A percentile compares a stretch with the other conserved stretches of the same genome.
phyloP scores from a whole-genome alignment of 768 basidiomycete genomes.

The Termitomyces sp. region DNA sequence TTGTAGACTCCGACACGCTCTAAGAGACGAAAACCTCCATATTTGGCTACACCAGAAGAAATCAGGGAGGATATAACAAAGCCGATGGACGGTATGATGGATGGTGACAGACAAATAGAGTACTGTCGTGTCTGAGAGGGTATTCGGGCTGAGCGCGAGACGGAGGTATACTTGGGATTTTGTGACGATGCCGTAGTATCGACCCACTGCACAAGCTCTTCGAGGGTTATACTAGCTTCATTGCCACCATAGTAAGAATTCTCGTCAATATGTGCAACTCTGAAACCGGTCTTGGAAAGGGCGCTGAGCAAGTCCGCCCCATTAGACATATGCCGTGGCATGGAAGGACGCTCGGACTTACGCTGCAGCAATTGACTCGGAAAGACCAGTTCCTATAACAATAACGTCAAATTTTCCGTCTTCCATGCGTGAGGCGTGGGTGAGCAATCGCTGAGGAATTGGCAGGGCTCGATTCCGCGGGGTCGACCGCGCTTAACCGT shows the following conservation, averaged over 20 bases:
- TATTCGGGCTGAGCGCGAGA: slow-evolving; percentile 36
- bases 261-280: slow-evolving; percentile 81
- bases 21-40: slow-evolving; percentile 86
- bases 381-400: slow-evolving; percentile 73
- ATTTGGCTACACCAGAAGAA: slow-evolving; percentile 79
- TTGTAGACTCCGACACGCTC: slow-evolving; percentile 63
- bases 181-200: slow-evolving; percentile 26
- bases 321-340: not conserved
- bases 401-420: slow-evolving; percentile 57
- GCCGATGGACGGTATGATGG: slow-evolving; percentile 75
- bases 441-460: not conserved
- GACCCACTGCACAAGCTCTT: slow-evolving; percentile 75
- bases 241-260: slow-evolving; percentile 82
- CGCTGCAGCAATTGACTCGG: slow-evolving; percentile 87
- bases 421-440: slow-evolving; percentile 19
- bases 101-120: slow-evolving; percentile 79
- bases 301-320: slow-evolving; percentile 46
- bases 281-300: slow-evolving; percentile 82
- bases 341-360: slow-evolving; percentile 35
- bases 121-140: slow-evolving; percentile 67
- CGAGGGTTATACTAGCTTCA: slow-evolving; percentile 75
- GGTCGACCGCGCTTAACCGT: no score
- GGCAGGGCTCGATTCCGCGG: not conserved
- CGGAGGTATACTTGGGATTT: slow-evolving; percentile 30
- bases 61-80: slow-evolving; percentile 75